Evolutionary conservation across 805 yeast species (phyloP), one percentile per base, ranked within the genome.

Genomic region (Groenewaldozyma tartarivorans): DNA sequence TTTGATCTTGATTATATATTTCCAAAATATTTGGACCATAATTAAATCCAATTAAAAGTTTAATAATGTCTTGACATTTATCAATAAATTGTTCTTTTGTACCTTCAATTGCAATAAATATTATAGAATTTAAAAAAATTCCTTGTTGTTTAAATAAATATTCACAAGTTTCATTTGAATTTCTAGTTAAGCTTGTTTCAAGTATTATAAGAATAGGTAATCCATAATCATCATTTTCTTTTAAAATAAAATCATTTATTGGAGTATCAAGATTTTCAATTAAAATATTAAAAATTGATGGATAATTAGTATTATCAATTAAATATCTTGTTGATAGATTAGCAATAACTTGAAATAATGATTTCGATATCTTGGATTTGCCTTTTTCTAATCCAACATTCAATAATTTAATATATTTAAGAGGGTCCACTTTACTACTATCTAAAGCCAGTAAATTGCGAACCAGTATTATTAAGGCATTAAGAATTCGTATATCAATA

Each of bases 401-500:
- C n/a, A n/a, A n/a, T n/a, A n/a, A n/a, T n/a, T n/a, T n/a, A n/a
- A n/a, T n/a, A n/a, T n/a, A n/a, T n/a, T n/a, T n/a, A n/a, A n/a
- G n/a, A n/a, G n/a, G n/a, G n/a, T n/a, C n/a, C n/a, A n/a, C n/a
- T n/a, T n/a, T n/a, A n/a, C n/a, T n/a, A n/a, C n/a, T n/a, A n/a
- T n/a, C n/a, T n/a, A n/a, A n/a, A n/a, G n/a, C n/a, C n/a, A n/a
- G n/a, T n/a, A n/a, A n/a, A n/a, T n/a, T n/a, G n/a, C n/a, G n/a
- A n/a, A n/a, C n/a, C 17, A 7, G 15, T 4, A 18, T 5, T 33
- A 33, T 42, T 46, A 45, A 46, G 32, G 40, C 49, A n/a, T n/a
- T n/a, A n/a, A n/a, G n/a, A n/a, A n/a, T n/a, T n/a, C n/a, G n/a
- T n/a, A n/a, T n/a, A n/a, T n/a, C n/a, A n/a, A n/a, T n/a, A n/a